Conservation (phyloP, 352 stramenopile genomes). For the Pythium phragmiticola region DNA sequence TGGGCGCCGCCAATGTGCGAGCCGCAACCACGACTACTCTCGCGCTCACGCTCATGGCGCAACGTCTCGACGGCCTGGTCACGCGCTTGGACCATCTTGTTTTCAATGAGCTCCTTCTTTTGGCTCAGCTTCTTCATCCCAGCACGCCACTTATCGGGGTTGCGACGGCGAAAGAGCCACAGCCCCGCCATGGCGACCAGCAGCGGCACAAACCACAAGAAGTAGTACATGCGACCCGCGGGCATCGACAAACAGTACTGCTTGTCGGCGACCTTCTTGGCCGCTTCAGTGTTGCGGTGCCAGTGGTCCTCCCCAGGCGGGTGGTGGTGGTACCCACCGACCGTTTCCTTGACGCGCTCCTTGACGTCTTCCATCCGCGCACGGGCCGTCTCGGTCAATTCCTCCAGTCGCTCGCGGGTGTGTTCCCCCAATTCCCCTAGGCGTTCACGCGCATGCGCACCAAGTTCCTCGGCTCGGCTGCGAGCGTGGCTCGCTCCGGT, state of each 20-base stretch:
- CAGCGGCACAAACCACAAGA: conserved; percentile 47
- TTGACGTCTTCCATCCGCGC: conserved; percentile 44
- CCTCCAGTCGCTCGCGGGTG: conserved; percentile 36
- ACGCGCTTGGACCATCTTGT: conserved; percentile 44
- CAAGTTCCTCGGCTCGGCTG: conserved; percentile 27
- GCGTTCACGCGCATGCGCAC: conserved; percentile 24
- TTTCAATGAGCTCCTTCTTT: conserved; percentile 44
- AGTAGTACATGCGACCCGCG: conserved; percentile 38
- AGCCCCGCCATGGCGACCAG: conserved; percentile 32
- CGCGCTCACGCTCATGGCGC: conserved; percentile 32
- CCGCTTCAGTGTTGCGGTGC: conserved; percentile 51
- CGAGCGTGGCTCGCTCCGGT: conserved; percentile 4
- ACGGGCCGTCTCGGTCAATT: conserved; percentile 28
- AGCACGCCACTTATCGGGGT: conserved; percentile 67
- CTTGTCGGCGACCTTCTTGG: conserved; percentile 41
- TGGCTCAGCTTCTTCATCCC: conserved; percentile 49
- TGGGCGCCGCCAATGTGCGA: conserved; percentile 9
- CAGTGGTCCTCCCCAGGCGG: conserved; percentile 46
- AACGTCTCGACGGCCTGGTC: conserved; percentile 36
- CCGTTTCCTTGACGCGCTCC: conserved; percentile 47
- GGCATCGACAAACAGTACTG: conserved; percentile 58
- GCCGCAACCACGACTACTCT: neutral
- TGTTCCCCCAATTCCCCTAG: conserved; percentile 30
- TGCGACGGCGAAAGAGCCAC: conserved; percentile 50
- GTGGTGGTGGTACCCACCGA: conserved; percentile 23